These are phyloP conservation scores for Theileria sp. DNA, from an alignment of 169 alveolate genomes.

Conservation along the genomic window DNA sequence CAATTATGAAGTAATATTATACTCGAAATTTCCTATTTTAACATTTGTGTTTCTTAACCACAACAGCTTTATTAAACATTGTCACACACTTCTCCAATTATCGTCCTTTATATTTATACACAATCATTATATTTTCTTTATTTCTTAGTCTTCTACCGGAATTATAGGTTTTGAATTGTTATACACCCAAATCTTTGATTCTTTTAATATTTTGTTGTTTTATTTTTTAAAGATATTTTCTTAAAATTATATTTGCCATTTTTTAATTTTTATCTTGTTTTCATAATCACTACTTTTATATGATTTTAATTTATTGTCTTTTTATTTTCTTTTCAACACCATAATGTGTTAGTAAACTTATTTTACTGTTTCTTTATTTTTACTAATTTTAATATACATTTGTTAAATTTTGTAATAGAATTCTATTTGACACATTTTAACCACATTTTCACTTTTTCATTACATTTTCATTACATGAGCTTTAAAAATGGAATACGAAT, in stretches of 20 bases:
- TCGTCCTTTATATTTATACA: neutral
- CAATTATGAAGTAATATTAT: neutral
- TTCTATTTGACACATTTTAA: neutral
- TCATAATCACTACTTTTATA: neutral
- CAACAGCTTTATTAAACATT: neutral
- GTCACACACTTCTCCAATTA: neutral
- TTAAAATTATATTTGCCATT: too few relatives aligned
- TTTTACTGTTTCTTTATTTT: neutral
- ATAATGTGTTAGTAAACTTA: neutral
- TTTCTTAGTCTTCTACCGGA: neutral
- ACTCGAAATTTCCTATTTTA: neutral
- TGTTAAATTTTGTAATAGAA: neutral
- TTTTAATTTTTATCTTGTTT: too few relatives aligned
- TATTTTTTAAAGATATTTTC: neutral
- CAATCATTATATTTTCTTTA: neutral
- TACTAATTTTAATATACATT: neutral
- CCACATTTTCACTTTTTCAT: neutral
- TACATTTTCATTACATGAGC: neutral
- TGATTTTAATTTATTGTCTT: too few relatives aligned
- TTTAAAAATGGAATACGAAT: slow-evolving; percentile 1
- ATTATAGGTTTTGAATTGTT: neutral
- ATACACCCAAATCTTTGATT: neutral
- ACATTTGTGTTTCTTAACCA: neutral
- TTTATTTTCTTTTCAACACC: neutral
- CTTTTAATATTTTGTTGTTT: neutral